phyloP scores from a whole-genome alignment of 2,329 filamentous ascomycete species.

The Alternaria infectoria region DNA sequence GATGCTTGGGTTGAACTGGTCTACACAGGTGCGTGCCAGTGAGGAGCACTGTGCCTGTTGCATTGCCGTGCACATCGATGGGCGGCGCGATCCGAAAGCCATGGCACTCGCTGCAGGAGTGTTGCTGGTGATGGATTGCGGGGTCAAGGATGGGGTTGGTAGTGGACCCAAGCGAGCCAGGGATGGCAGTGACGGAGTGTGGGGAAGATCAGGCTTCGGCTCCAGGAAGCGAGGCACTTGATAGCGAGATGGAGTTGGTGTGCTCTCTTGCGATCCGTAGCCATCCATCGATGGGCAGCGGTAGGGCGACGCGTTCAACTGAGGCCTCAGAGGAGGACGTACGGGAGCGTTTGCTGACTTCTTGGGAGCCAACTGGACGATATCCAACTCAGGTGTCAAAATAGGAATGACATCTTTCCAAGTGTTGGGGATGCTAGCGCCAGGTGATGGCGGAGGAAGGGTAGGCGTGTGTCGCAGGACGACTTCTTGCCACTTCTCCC shows the following conservation, averaged over 20 bases:
- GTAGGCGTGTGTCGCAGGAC: conserved; percentile 82
- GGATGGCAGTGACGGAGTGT: conserved; percentile 63
- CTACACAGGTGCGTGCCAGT: conserved; percentile 62
- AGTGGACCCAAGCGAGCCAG: conserved; percentile 62
- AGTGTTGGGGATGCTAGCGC: conserved; percentile 44
- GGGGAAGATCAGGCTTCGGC: conserved; percentile 56
- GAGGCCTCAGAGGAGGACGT: conserved; percentile 31
- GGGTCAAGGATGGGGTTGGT: conserved; percentile 68
- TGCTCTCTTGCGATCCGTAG: conserved; percentile 50
- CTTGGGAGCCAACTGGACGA: conserved; percentile 49
- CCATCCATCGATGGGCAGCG: conserved; percentile 32
- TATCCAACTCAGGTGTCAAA: conserved; percentile 64
- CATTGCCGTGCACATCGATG: conserved; percentile 66
- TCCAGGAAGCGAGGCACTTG: conserved; percentile 58
- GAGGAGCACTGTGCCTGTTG: conserved; percentile 62
- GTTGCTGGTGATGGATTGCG: conserved; percentile 59
- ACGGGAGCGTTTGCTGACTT: conserved; percentile 38
- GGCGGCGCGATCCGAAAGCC: conserved; percentile 56
- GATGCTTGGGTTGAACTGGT: conserved; percentile 54
- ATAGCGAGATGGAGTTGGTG: conserved; percentile 51
- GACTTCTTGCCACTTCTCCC: conserved; percentile 92
- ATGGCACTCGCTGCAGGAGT: conserved; percentile 68
- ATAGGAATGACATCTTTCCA: conserved; percentile 61
- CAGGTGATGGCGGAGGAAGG: conserved; percentile 51
- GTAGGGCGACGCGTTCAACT: conserved; percentile 29